Conservation (phyloP, 768 basidiomycete species). For the Brasilioporus rufonigricans region DNA sequence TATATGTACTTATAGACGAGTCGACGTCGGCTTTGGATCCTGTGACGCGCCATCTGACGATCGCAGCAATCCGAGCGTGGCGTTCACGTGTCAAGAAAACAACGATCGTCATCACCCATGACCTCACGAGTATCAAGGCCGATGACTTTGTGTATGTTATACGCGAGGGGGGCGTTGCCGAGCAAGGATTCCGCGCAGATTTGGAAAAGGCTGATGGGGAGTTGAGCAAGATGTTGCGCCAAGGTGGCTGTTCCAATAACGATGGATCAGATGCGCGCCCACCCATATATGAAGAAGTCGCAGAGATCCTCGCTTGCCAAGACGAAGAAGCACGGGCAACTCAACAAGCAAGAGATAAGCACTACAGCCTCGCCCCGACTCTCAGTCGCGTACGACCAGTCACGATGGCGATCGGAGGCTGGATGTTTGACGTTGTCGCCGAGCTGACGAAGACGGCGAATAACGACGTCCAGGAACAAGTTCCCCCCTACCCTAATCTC, state of each 20-base stretch:
- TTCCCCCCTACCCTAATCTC: constrained; percentile 22
- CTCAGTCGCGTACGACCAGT: constrained; percentile 46
- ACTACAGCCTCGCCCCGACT: constrained; percentile 41
- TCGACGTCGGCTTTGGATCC: constrained; percentile 84
- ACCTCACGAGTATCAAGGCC: constrained; percentile 74
- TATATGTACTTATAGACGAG: constrained; percentile 55
- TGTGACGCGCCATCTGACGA: constrained; percentile 82
- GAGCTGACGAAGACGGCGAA: constrained; percentile 49
- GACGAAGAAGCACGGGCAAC: constrained; percentile 35
- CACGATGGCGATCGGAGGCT: constrained; percentile 56
- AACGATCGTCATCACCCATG: constrained; percentile 74
- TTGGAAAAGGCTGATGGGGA: constrained; percentile 64
- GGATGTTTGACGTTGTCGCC: constrained; percentile 81
- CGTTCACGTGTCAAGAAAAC: constrained; percentile 58
- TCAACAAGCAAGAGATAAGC: constrained; percentile 32
- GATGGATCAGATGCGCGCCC: constrained; percentile 31
- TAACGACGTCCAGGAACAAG: neutral
- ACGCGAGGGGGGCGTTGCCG: constrained; percentile 72
- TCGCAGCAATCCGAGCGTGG: constrained; percentile 68
- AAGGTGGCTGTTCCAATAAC: constrained; percentile 56
- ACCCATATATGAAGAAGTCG: constrained; percentile 38
- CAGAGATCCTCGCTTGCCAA: constrained; percentile 47
- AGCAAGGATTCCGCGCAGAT: constrained; percentile 85
- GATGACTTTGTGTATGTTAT: constrained; percentile 93
- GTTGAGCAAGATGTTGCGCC: constrained; percentile 66